These are phyloP conservation scores for Fusarium sp. DNA, from an alignment of 2,329 filamentous ascomycete genomes.

Conservation along the genomic window DNA sequence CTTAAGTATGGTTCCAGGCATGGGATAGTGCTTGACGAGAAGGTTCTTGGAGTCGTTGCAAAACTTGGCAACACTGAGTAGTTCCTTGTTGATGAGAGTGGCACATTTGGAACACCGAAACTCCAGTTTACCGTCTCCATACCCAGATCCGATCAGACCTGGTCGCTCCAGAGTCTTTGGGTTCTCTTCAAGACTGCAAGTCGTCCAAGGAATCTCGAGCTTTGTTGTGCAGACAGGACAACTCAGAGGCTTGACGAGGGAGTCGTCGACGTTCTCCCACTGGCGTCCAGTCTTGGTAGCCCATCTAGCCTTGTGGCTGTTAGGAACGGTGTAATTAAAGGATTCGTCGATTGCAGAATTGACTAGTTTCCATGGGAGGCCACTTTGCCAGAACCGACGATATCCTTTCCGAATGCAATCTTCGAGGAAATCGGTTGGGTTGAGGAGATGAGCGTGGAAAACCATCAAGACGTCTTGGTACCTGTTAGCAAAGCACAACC, in stretches of 20 bases:
- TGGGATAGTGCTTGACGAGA: conserved; percentile 59
- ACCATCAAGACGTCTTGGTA: conserved; percentile 75
- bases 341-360: conserved; percentile 64
- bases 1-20: conserved; percentile 76
- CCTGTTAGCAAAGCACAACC: neutral
- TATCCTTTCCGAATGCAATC: conserved; percentile 36
- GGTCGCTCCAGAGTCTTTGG: conserved; percentile 27
- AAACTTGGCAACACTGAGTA: conserved; percentile 69
- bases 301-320: conserved; percentile 58
- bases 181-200: conserved; percentile 42
- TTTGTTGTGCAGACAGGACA: conserved; percentile 55
- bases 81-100: conserved; percentile 63
- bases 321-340: conserved; percentile 63
- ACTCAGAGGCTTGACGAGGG: conserved; percentile 54
- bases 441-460: conserved; percentile 78
- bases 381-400: conserved; percentile 61
- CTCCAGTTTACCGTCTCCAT: conserved; percentile 68
- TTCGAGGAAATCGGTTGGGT: conserved; percentile 64
- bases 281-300: conserved; percentile 55
- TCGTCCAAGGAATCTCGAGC: conserved; percentile 66
- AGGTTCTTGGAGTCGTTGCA: conserved; percentile 62
- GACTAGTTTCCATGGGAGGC: conserved; percentile 72
- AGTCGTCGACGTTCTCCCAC: conserved; percentile 68
- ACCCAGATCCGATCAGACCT: conserved; percentile 64
- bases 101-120: conserved; percentile 64